These are phyloP conservation scores for Auxenochlorella pyrenoidosa DNA, from an alignment of 139 green algal species.

Conservation along the genomic window DNA sequence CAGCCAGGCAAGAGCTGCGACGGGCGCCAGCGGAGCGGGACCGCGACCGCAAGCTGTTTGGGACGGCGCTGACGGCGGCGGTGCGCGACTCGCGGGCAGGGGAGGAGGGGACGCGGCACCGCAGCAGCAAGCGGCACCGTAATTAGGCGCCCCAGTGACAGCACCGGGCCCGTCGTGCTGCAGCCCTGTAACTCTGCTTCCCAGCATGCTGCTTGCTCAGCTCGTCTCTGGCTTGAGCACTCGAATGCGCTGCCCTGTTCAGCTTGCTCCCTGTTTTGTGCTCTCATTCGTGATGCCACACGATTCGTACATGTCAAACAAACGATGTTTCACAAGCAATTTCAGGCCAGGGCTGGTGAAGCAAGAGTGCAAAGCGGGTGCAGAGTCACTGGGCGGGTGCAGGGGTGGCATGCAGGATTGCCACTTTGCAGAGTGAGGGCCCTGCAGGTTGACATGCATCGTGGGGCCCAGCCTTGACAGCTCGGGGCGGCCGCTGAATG, in stretches of 20 bases:
- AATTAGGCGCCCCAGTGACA: not conserved
- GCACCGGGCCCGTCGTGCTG: too few species aligned
- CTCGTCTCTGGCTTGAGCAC: not conserved
- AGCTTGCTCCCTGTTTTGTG: not conserved
- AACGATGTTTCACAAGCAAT: too few species aligned
- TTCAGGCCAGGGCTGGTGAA: too few species aligned
- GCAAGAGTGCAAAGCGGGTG: too few species aligned
- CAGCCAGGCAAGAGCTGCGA: not conserved
- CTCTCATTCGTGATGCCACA: not conserved
- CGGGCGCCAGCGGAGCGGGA: not conserved
- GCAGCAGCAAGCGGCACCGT: slow-evolving; percentile 18
- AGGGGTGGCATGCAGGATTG: too few species aligned
- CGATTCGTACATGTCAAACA: too few species aligned
- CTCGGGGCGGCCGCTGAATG: too few species aligned
- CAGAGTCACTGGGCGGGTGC: too few species aligned
- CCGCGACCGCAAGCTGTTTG: slow-evolving; percentile 26
- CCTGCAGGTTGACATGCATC: too few species aligned
- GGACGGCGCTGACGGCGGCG: slow-evolving; percentile 5
- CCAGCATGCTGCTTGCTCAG: not conserved
- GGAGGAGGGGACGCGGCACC: not conserved
- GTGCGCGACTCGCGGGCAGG: slow-evolving; percentile 20
- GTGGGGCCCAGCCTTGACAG: too few species aligned
- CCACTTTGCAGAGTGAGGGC: too few species aligned
- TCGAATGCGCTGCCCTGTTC: not conserved
- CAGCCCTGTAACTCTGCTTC: not conserved